These are phyloP conservation scores for Teunomyces tritomae DNA, from an alignment of 805 yeast genomes.

Conservation along the genomic window DNA sequence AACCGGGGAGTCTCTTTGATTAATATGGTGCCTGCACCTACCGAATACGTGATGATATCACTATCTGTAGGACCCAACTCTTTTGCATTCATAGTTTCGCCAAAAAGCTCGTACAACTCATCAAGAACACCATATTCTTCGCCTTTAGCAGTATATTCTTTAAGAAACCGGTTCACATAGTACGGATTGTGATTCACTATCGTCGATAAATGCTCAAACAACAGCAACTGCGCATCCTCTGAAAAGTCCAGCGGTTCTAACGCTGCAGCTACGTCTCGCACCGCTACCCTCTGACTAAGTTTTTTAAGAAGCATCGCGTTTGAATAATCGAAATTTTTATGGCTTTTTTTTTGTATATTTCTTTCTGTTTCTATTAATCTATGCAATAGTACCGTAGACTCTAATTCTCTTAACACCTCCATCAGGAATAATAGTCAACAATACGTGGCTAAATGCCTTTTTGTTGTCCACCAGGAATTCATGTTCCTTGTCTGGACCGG, in stretches of 20 bases:
- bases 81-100: conserved; percentile 28
- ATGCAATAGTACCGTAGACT: conserved; percentile 60
- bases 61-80: conserved; percentile 36
- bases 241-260: neutral
- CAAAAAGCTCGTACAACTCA: conserved; percentile 42
- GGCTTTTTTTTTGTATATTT: too few relatives aligned
- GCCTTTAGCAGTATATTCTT: conserved; percentile 38
- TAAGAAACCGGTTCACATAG: conserved; percentile 49
- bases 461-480: conserved; percentile 35
- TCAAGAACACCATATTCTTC: conserved; percentile 33
- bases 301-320: conserved; percentile 1
- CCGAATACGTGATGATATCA: conserved; percentile 37
- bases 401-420: conserved; percentile 94
- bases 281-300: conserved; percentile 6
- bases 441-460: conserved; percentile 60
- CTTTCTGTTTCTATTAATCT: neutral
- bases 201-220: conserved; percentile 2
- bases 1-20: conserved; percentile 62
- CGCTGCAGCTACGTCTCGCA: conserved; percentile 1
- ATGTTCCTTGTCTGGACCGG: conserved; percentile 86
- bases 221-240: neutral
- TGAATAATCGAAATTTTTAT: conserved; percentile 1
- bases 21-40: conserved; percentile 22
- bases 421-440: conserved; percentile 85
- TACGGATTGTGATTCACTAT: conserved; percentile 43